Evolutionary conservation across 306 rosid species (phyloP).

Genomic region (Sphenostylis stenocarpa): DNA sequence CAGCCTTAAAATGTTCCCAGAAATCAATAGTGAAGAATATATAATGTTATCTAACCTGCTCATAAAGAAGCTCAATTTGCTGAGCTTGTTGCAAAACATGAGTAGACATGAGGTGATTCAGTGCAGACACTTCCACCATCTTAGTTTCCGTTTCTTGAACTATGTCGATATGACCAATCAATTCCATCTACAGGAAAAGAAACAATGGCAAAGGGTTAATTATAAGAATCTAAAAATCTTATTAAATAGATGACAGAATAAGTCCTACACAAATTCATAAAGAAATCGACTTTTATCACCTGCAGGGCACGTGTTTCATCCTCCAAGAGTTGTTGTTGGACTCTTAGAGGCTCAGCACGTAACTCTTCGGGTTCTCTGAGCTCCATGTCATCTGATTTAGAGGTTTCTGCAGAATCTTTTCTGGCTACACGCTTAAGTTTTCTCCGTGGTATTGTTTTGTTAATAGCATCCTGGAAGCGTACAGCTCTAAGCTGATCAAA

Average conservation of each 20-base stretch:
- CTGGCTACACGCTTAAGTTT: constrained; percentile 51
- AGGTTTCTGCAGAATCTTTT: constrained; percentile 46
- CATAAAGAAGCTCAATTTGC: constrained; percentile 86
- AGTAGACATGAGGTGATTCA: constrained; percentile 92
- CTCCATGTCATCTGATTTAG: constrained; percentile 47
- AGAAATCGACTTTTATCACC: constrained; percentile 43
- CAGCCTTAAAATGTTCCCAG: background rate
- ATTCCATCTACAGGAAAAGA: constrained; percentile 67
- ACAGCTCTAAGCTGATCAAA: constrained; percentile 94
- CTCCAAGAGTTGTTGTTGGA: constrained; percentile 84
- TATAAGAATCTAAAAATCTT: constrained; percentile 29
- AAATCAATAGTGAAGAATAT: constrained; percentile 12
- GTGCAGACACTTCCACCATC: constrained; percentile 98
- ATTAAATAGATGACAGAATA: constrained; percentile 20
- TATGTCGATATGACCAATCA: constrained; percentile 72
- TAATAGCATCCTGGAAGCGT: constrained; percentile 89
- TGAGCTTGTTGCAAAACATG: constrained; percentile 96
- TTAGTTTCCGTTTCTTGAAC: constrained; percentile 95
- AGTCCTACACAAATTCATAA: constrained; percentile 8
- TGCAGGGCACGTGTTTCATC: constrained; percentile 98
- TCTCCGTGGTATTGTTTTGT: constrained; percentile 74
- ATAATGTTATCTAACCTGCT: constrained; percentile 58
- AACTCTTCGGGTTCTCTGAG: constrained; percentile 60
- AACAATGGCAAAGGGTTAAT: constrained; percentile 15
- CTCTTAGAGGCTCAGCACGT: constrained; percentile 60